Evolutionary conservation across 1,139 yeast genomes (phyloP).

Genomic region (Candida glucosophila): DNA sequence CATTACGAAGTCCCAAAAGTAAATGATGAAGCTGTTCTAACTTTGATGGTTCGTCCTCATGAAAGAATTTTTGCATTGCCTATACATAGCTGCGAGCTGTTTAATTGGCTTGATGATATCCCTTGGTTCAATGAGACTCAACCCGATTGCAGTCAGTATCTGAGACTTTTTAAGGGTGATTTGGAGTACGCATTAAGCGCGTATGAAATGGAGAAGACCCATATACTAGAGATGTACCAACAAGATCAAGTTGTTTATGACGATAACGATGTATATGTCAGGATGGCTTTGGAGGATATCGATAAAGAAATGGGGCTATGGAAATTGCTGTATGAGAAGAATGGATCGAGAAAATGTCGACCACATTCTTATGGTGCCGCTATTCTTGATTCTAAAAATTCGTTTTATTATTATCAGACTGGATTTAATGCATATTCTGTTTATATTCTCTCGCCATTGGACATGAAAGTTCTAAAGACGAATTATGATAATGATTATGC

Average conservation of each 20-base stretch:
- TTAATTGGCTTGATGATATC: slow-evolving; percentile 14
- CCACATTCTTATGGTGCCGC: neutral
- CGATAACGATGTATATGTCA: slow-evolving; percentile 51
- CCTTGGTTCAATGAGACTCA: slow-evolving; percentile 21
- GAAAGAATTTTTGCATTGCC: slow-evolving; percentile 62
- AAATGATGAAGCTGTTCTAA: slow-evolving; percentile 52
- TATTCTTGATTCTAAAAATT: slow-evolving; percentile 1
- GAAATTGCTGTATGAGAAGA: slow-evolving; percentile 13
- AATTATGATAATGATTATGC: slow-evolving; percentile 52
- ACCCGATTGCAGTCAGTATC: too few species aligned
- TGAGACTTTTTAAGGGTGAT: slow-evolving; percentile 61
- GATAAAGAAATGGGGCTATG: slow-evolving; percentile 33
- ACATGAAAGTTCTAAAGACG: slow-evolving; percentile 60
- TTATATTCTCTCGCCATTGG: slow-evolving; percentile 70
- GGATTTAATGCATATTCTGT: slow-evolving; percentile 58
- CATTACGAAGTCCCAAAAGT: slow-evolving; percentile 52
- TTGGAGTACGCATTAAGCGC: slow-evolving; percentile 41
- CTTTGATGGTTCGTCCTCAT: slow-evolving; percentile 64
- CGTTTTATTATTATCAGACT: slow-evolving; percentile 51
- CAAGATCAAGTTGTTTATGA: slow-evolving; percentile 51
- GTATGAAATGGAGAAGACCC: slow-evolving; percentile 48
- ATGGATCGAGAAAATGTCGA: too few species aligned
- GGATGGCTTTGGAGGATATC: slow-evolving; percentile 50
- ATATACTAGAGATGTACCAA: slow-evolving; percentile 38
- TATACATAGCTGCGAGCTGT: slow-evolving; percentile 18